phyloP scores from a whole-genome alignment of 257 asterid species.

The Leptodermis oblonga region DNA sequence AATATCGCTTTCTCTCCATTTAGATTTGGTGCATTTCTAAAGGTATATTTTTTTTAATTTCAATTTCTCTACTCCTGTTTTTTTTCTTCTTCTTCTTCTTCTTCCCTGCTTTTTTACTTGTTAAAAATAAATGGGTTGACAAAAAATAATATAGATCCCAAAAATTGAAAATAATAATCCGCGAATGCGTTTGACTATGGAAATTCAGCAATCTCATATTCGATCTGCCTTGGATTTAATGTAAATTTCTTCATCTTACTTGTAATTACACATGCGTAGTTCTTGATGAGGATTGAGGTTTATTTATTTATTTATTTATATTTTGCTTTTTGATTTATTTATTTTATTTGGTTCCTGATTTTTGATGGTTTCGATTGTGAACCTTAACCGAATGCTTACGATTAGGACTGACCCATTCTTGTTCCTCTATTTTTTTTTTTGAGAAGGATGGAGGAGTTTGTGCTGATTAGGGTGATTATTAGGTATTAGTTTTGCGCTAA shows the following conservation, averaged over 20 bases:
- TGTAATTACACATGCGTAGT: not conserved
- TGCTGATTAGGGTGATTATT: conserved; percentile 9
- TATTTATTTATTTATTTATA: too few species aligned
- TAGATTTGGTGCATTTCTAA: conserved; percentile 44
- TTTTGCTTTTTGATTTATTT: not conserved
- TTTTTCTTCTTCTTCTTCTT: conserved; percentile 13
- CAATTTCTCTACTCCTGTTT: not conserved
- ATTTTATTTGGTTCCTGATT: not conserved
- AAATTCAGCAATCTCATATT: conserved; percentile 7
- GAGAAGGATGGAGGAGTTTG: not conserved
- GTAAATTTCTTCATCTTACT: conserved; percentile 6
- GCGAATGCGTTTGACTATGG: conserved; percentile 15
- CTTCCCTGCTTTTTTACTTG: conserved; percentile 1
- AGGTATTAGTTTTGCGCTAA: conserved; percentile 1
- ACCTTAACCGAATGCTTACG: not conserved
- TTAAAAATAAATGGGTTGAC: conserved; percentile 9
- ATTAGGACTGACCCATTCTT: not conserved
- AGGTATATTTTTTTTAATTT: conserved; percentile 36
- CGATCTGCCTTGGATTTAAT: conserved; percentile 19
- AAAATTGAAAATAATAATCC: conserved; percentile 3
- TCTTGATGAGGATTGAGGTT: not conserved
- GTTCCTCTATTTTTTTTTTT: not conserved
- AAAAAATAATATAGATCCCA: conserved; percentile 13
- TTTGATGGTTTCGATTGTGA: not conserved
- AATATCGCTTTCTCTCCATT: conserved; percentile 39